Evolutionary conservation across 2,329 filamentous ascomycete species (phyloP).

Genomic region (Beauveria medogensis): DNA sequence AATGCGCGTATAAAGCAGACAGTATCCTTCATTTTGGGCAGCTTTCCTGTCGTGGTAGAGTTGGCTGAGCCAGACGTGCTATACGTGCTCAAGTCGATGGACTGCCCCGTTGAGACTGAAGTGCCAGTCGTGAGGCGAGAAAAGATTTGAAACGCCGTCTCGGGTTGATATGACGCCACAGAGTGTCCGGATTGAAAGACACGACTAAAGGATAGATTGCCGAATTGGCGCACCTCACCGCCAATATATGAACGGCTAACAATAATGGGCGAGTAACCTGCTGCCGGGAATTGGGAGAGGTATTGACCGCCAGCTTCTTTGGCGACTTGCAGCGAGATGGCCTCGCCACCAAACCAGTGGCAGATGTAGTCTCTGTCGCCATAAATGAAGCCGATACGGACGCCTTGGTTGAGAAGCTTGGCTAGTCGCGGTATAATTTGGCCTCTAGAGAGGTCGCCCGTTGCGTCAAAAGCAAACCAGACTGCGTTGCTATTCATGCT

Average conservation of each 20-base stretch:
- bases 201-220: slow-evolving; percentile 62
- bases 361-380: slow-evolving; percentile 56
- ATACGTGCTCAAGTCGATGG: slow-evolving; percentile 43
- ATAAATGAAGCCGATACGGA: slow-evolving; percentile 66
- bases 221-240: slow-evolving; percentile 67
- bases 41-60: slow-evolving; percentile 46
- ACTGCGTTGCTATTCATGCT: slow-evolving; percentile 42
- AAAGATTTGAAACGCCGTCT: slow-evolving; percentile 52
- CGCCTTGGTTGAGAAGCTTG: slow-evolving; percentile 49
- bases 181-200: slow-evolving; percentile 60
- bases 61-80: slow-evolving; percentile 49
- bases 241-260: slow-evolving; percentile 61
- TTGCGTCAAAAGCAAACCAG: slow-evolving; percentile 36
- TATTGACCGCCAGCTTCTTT: slow-evolving; percentile 39
- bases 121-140: slow-evolving; percentile 49
- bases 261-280: slow-evolving; percentile 65
- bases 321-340: slow-evolving; percentile 56
- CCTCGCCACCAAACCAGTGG: slow-evolving; percentile 68
- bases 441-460: slow-evolving; percentile 55
- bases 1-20: slow-evolving; percentile 55
- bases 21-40: slow-evolving; percentile 37
- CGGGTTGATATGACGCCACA: slow-evolving; percentile 52
- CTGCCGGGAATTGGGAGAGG: slow-evolving; percentile 46
- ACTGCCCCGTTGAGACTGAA: slow-evolving; percentile 47
- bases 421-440: slow-evolving; percentile 53